These are phyloP conservation scores for Astrothelium macrocarpum DNA, from an alignment of 495 filamentous ascomycete species.

Conservation along the genomic window DNA sequence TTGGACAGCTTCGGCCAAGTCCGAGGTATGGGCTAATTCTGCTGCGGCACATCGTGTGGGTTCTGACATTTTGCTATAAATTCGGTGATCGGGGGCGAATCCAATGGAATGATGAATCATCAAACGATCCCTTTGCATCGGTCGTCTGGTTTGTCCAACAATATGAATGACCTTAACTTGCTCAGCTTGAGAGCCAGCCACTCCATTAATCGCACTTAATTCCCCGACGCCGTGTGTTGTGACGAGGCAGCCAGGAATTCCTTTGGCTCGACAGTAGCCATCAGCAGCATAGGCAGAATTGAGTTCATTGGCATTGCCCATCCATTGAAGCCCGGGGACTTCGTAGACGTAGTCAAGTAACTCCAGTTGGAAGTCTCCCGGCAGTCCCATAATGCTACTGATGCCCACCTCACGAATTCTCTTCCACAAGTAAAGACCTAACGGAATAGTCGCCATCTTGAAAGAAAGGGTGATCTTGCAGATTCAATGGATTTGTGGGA, in stretches of 20 bases:
- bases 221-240: constrained; percentile 37
- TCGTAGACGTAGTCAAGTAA: constrained; percentile 32
- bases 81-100: constrained; percentile 18
- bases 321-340: constrained; percentile 31
- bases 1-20: constrained; percentile 25
- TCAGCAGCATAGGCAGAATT: constrained; percentile 34
- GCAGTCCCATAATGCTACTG: constrained; percentile 18
- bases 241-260: constrained; percentile 26
- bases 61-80: constrained; percentile 30
- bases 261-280: constrained; percentile 31
- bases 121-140: constrained; percentile 29
- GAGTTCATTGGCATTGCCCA: constrained; percentile 34
- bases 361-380: constrained; percentile 30
- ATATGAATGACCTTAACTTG: constrained; percentile 34
- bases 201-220: constrained; percentile 33
- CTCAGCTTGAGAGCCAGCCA: constrained; percentile 31
- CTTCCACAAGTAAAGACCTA: constrained; percentile 17
- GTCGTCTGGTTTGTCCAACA: constrained; percentile 31
- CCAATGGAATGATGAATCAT: constrained; percentile 38
- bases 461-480: not conserved
- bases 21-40: constrained; percentile 21
- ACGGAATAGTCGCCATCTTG: constrained; percentile 26
- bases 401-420: not conserved
- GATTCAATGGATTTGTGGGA: too few species aligned
- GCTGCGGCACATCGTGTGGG: constrained; percentile 27